Conservation (phyloP, 108 stramenopile genomes). For the Bacterosira constricta region DNA sequence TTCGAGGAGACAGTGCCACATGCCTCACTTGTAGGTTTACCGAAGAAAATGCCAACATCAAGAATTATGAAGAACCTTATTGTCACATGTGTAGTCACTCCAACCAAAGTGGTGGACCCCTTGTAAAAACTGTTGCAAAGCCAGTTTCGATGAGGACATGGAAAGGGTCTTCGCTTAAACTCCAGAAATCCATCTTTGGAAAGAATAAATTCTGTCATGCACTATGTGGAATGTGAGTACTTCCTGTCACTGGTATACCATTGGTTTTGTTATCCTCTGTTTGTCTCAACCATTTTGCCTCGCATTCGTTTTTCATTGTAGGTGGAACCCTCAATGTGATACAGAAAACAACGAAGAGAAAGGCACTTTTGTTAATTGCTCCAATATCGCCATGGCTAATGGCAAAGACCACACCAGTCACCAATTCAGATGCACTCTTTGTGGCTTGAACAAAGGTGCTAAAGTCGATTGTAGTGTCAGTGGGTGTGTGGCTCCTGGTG, state of each 20-base stretch:
- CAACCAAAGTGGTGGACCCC: conserved; percentile 55
- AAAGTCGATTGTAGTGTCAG: conserved; percentile 63
- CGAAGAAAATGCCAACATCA: conserved; percentile 29
- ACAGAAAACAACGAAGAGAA: conserved; percentile 9
- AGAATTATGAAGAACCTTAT: conserved; percentile 48
- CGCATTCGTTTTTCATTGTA: conserved; percentile 20
- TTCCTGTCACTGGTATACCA: too few relatives aligned
- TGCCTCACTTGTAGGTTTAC: conserved; percentile 60
- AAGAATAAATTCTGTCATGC: conserved; percentile 63
- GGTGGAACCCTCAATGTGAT: conserved; percentile 54
- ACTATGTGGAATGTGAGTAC: conserved; percentile 77
- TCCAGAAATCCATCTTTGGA: conserved; percentile 63
- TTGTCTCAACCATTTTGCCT: conserved; percentile 9
- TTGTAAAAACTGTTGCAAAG: conserved; percentile 50
- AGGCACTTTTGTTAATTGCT: conserved; percentile 48
- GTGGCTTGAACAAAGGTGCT: conserved; percentile 62
- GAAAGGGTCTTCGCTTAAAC: conserved; percentile 48
- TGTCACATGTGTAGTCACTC: conserved; percentile 68
- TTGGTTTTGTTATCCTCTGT: too few relatives aligned
- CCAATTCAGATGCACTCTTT: conserved; percentile 62
- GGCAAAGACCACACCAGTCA: conserved; percentile 57
- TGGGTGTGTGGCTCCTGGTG: conserved; percentile 47
- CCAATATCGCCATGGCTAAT: conserved; percentile 68
- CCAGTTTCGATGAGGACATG: conserved; percentile 64
- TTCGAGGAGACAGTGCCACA: conserved; percentile 9